Base-by-base conservation (phyloP, 441 rosid species). In the Manihot esculenta region DNA sequence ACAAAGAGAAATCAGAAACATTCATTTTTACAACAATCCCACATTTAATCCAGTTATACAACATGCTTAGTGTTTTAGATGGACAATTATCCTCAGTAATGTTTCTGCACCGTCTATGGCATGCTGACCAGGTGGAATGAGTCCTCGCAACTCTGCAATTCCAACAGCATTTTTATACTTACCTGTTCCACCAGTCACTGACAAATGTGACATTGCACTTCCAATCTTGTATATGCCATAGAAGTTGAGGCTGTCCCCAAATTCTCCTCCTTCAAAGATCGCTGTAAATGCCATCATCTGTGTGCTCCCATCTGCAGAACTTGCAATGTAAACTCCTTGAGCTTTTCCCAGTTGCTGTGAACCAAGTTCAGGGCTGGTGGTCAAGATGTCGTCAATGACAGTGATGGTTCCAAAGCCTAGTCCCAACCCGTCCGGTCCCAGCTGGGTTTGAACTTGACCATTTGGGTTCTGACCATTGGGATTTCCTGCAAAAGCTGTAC, bases 261-360 rank as follows among this genome's bases (percentile, higher is more conserved):
- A 93, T 62, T 93, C 98, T 10, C 93, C 97, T 20, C 88, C 98
- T 81, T 93, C 98, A 26, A 93, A 74, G 87, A 84, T 78, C 30
- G 96, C 94, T 10, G 97, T 89, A 78, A 93, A 94, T 51, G 99
- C 88, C 97, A 94, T 88, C 97, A 92, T 88, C 84, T 94, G 99
- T 30, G 92, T 86, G 63, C 85, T 79, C 60, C 95, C 97, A 64
- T 89, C 89, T 20, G 85, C 89, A 10, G 99, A 89, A 53, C 97
- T 92, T 0, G 97, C 97, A 70, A 92, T 84, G 35, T 92, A 90
- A 54, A 92, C 90, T 24, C 97, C 97, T 70, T 92, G 99, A 69
- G 97, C 99, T 70, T 85, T 92, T 59, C 99, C 99, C 20, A 94
- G 78, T 4, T 75, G 71, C 76, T 94, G 97, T 0, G 91, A 82